Percentiles rank a stretch among this genome's conserved stretches.
Evolutionary conservation across 441 rosid genomes (phyloP).

Genomic region (Populus trichocarpa): DNA sequence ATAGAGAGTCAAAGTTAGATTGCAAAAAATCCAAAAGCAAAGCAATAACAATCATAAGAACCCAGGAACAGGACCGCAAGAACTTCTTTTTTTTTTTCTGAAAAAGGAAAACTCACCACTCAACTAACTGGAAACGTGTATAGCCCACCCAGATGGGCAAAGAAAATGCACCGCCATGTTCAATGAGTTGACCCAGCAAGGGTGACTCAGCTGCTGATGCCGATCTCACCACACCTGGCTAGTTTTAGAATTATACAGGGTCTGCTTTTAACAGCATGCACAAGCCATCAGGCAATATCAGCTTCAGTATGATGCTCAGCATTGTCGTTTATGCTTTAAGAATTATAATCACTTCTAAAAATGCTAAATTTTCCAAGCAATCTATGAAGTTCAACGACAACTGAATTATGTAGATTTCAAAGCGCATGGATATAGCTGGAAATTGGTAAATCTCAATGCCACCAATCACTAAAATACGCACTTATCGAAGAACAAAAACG

Average conservation of each 20-base stretch:
- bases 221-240: constrained; percentile 25
- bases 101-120: constrained; percentile 44
- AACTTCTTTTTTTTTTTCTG: neutral
- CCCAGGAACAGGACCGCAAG: constrained; percentile 1
- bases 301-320: neutral
- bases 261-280: neutral
- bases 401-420: neutral
- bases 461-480: neutral
- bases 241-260: constrained; percentile 1
- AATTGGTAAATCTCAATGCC: neutral
- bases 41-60: neutral
- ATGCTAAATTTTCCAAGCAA: neutral
- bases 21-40: neutral
- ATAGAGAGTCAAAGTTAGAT: neutral
- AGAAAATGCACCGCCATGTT: constrained; percentile 74
- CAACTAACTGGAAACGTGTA: constrained; percentile 82
- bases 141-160: constrained; percentile 90
- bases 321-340: neutral
- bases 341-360: neutral
- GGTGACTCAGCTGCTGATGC: constrained; percentile 47
- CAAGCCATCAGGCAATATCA: too few relatives aligned
- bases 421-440: neutral
- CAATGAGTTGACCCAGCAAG: constrained; percentile 48
- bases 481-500: neutral
- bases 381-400: neutral